Evolutionary conservation across 1,284 basidiomycete species (phyloP).

Genomic region (Leccinum subatratum): DNA sequence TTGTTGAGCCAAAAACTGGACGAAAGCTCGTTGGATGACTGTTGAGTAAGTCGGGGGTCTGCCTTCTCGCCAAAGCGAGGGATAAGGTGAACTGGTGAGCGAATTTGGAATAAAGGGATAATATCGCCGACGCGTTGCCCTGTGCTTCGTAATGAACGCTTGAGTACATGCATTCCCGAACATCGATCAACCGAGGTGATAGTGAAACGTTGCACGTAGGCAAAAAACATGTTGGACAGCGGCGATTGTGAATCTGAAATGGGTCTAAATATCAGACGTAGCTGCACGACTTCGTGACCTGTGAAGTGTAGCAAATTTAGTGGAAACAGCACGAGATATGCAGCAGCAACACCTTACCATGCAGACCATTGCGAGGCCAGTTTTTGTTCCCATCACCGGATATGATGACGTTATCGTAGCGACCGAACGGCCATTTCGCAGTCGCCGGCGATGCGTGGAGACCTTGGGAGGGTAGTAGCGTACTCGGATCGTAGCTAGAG

Average conservation of each 20-base stretch:
- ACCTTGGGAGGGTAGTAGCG: neutral
- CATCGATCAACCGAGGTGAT: neutral
- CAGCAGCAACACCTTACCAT: neutral
- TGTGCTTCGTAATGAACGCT: neutral
- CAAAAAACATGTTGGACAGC: neutral
- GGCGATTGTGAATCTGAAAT: neutral
- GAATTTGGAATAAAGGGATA: neutral
- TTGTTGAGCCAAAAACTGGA: slow-evolving; percentile 1
- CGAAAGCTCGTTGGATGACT: neutral
- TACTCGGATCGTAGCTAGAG: neutral
- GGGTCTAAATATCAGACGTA: neutral
- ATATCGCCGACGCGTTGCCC: neutral
- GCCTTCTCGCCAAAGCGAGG: neutral
- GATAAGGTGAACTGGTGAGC: neutral
- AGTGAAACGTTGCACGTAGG: neutral
- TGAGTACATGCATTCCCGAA: neutral
- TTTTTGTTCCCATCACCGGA: neutral
- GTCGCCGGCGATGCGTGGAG: neutral
- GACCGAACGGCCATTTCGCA: neutral
- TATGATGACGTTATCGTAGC: neutral
- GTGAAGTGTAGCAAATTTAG: neutral
- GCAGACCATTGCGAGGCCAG: neutral
- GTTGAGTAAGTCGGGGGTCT: neutral
- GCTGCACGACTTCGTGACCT: slow-evolving; percentile 1
- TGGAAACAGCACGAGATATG: neutral